A percentile compares a stretch with the other conserved stretches of the same genome.
Conservation (phyloP, 768 basidiomycete genomes). For the Mycena galopus region DNA sequence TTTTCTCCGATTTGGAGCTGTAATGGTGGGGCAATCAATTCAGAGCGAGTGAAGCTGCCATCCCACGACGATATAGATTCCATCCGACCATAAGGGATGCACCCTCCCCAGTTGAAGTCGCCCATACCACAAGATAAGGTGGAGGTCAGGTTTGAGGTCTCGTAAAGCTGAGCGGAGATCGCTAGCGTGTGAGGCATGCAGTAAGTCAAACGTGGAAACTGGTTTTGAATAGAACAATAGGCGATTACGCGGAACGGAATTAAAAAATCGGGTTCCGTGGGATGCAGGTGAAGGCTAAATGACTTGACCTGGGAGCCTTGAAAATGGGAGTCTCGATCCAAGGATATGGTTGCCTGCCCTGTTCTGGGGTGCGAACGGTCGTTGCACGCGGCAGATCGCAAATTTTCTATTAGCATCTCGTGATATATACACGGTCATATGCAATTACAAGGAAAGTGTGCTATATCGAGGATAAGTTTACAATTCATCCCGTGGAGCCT, state of each 20-base stretch:
- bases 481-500: constrained; percentile 34
- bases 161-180: neutral
- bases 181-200: neutral
- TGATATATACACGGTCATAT: neutral
- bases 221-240: neutral
- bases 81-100: neutral
- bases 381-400: neutral
- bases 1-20: neutral
- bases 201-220: constrained; percentile 10
- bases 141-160: too few species aligned
- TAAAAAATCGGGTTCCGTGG: neutral
- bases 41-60: neutral
- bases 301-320: neutral
- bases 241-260: neutral
- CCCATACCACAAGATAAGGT: neutral
- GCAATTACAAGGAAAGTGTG: neutral
- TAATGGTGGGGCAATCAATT: neutral
- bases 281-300: neutral
- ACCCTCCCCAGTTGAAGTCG: neutral
- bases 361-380: neutral
- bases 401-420: neutral
- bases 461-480: constrained; percentile 15
- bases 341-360: neutral
- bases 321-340: neutral
- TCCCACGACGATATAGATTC: neutral